phyloP scores from a whole-genome alignment of 2,329 filamentous ascomycete genomes.

The Fusarium nisikadoi region DNA sequence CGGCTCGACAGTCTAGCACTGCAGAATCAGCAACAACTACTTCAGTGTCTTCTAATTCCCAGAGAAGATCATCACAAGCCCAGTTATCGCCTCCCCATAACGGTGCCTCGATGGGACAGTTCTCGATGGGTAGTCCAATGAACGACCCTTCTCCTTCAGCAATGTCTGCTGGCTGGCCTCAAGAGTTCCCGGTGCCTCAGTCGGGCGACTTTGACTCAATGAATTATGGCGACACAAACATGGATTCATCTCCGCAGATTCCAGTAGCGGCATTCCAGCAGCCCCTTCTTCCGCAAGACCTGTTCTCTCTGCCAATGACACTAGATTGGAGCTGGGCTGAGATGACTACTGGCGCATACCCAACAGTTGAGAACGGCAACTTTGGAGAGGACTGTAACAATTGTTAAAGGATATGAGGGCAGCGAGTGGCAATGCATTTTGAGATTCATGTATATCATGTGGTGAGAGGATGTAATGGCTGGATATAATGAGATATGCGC shows the following conservation, averaged over 20 bases:
- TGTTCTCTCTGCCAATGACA: conserved; percentile 96
- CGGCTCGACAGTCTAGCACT: conserved; percentile 27
- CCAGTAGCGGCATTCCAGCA: conserved; percentile 72
- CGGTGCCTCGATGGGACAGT: conserved; percentile 39
- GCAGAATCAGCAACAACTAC: conserved; percentile 8
- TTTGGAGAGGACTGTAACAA: conserved; percentile 48
- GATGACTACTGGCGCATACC: conserved; percentile 73
- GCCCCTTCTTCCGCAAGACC: conserved; percentile 88
- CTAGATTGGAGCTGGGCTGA: conserved; percentile 87
- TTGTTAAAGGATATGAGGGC: background rate
- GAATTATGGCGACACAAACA: conserved; percentile 53
- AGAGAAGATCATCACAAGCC: conserved; percentile 31
- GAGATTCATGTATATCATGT: conserved; percentile 18
- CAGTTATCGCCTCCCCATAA: conserved; percentile 46
- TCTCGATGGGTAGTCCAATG: conserved; percentile 38
- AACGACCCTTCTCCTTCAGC: conserved; percentile 58
- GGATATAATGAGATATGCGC: conserved; percentile 41
- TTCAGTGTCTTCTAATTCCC: conserved; percentile 4
- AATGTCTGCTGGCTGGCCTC: conserved; percentile 58
- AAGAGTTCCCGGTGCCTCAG: conserved; percentile 55
- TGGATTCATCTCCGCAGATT: conserved; percentile 50
- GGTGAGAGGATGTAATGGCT: conserved; percentile 14
- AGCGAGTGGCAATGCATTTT: background rate
- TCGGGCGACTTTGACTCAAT: conserved; percentile 57
- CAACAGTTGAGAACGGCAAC: conserved; percentile 71